Evolutionary conservation across 805 yeast species (phyloP), one percentile per base, ranked within the genome.

Genomic region (Yarrowia sp.): DNA sequence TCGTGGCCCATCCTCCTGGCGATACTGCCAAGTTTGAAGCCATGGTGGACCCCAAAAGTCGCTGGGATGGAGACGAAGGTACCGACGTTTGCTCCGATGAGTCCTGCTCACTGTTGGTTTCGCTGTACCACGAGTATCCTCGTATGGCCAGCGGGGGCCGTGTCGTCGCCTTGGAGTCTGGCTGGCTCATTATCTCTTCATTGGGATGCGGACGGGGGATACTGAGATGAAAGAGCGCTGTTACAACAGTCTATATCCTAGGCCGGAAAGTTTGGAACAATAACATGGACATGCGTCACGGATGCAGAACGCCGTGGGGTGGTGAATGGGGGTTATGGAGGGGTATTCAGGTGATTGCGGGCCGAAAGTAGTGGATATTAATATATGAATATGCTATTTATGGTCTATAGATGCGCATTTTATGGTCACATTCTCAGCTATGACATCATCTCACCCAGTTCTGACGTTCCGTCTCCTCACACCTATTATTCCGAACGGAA

Each of bases 121-220:
- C 65, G 35, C 65, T 59, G 65, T 59, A 59, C 65, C 65, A 59
- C 52, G 65, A 59, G 35, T 59, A 36, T 7, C 35, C 65, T 43
- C 65, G 50, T 10, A 59, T 59, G 42, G 65, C 52, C 65, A 36
- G 32, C 14, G 65, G 32, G 32, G 32, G 65, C 52, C 65, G 11
- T 32, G n/a, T 8, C 14, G 22, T 56, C 15, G 63, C 38, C 63
- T 56, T 41, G 63, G 63, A 9, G 63, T 56, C 63, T 41, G 52
- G 46, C 42, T 32, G 50, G 52, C 16, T 16, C 65, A 59, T 59
- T 26, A 16, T 59, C 42, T 1, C 32, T 19, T 45, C 65, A 59
- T 59, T 16, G 52, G 65, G 49, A 15, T 5, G 5, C 8, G 8
- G 14, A 3, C 11, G 32, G 7, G 32, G 7, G 32, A 26, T 26